Base-by-base conservation (phyloP, 2,329 filamentous ascomycete genomes). In the Zarea fungicola region DNA sequence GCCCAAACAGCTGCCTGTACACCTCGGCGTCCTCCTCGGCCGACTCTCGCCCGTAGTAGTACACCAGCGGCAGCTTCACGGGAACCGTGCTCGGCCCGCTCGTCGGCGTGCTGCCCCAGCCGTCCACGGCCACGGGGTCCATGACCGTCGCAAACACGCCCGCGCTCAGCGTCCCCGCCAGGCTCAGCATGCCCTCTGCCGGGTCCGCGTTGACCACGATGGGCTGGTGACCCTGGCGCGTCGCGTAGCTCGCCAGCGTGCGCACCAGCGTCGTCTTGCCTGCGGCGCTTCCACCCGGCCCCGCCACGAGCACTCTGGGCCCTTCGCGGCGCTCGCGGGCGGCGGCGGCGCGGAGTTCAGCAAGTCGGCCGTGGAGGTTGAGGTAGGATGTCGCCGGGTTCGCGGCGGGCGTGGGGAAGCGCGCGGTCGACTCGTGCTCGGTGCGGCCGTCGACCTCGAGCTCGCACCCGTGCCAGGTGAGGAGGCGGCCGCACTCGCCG, bases 1-100 rank as follows among this genome's bases (percentile, higher is more conserved):
- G 80, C 39, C 85, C 87, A 21, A 88, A 72, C 52, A 96, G 70
- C 11, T 84, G 78, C 60, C 82, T 85, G 70, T 87, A 97, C 36
- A 92, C 69, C 28, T 74, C 77, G 0, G 79, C 75, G 52, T 89
- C 86, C 42, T 89, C 86, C 57, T 89, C 84, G 1, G 89, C 80
- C 53, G 76, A 82, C 45, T 80, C 76, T 54, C 86, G 74, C 14
- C 93, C 92, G 65, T 88, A 95, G 66, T 90, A 89, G 63, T 96
- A 95, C 23, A 92, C 89, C 47, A 99, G 71, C 5, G 93, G 93
- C 58, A 96, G 75, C 72, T 96, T 97, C 45, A 96, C 89, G 0
- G 92, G 91, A 16, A 95, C 83, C 1, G 84, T 80, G 57, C 86
- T 93, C 1, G 93, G 91, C 0, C 92, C 93, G 56, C 87, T 95